Percentiles rank a stretch among this genome's conserved stretches.
phyloP scores from a whole-genome alignment of 2,329 filamentous ascomycete genomes.

The Aureobasidium subglaciale region DNA sequence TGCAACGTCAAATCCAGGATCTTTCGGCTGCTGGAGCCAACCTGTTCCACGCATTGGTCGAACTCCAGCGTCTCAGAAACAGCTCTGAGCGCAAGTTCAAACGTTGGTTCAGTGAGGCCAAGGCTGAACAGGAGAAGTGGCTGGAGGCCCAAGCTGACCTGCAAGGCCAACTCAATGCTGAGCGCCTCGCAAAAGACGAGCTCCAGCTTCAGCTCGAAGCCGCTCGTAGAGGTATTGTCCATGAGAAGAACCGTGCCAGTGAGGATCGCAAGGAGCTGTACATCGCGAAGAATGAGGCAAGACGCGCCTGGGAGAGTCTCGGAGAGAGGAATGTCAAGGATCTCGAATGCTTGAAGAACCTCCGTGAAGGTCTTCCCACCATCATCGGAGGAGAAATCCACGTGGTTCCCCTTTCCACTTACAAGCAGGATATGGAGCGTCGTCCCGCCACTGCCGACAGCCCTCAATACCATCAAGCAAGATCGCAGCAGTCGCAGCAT shows the following conservation, averaged over 20 bases:
- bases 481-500: conserved; percentile 5
- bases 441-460: conserved; percentile 27
- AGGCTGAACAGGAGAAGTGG: conserved; percentile 75
- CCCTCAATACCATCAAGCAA: not conserved
- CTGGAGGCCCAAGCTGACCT: conserved; percentile 76
- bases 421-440: conserved; percentile 45
- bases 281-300: conserved; percentile 93
- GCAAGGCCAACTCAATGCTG: conserved; percentile 66
- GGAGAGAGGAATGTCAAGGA: conserved; percentile 90
- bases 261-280: conserved; percentile 90
- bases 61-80: conserved; percentile 84
- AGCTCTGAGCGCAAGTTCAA: conserved; percentile 98
- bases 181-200: conserved; percentile 63
- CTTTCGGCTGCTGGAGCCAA: conserved; percentile 96
- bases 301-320: conserved; percentile 94
- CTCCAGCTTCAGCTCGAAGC: conserved; percentile 57
- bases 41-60: conserved; percentile 93
- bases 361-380: conserved; percentile 81
- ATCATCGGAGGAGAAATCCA: conserved; percentile 89
- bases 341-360: conserved; percentile 73
- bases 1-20: conserved; percentile 91
- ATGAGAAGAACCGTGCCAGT: conserved; percentile 67
- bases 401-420: conserved; percentile 75
- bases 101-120: conserved; percentile 95
- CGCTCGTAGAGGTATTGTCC: conserved; percentile 60